Conservation (phyloP, 2,329 filamentous ascomycete genomes). For the Mycosphaerelloides madeirae region DNA sequence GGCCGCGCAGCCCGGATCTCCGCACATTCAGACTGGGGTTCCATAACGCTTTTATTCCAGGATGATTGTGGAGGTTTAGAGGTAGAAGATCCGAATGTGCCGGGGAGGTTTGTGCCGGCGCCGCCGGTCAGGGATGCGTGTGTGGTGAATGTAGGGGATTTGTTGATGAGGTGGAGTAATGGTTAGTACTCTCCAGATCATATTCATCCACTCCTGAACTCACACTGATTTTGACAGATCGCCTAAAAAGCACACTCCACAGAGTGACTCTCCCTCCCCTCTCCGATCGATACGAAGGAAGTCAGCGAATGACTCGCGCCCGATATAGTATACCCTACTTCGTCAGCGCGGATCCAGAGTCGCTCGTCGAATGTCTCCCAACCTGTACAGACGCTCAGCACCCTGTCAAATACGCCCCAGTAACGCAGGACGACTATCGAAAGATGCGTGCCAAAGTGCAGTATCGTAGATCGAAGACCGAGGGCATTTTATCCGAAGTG, state of each 20-base stretch:
- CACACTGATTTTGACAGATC: constrained; percentile 15
- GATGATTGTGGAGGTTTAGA: constrained; percentile 40
- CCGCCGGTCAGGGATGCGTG: constrained; percentile 31
- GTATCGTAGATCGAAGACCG: constrained; percentile 6
- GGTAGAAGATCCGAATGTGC: constrained; percentile 30
- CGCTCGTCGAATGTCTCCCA: constrained; percentile 38
- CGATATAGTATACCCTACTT: constrained; percentile 42
- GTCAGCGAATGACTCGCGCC: constrained; percentile 28
- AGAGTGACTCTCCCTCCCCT: constrained; percentile 34
- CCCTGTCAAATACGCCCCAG: constrained; percentile 37
- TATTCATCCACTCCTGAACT: not conserved
- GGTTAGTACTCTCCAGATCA: constrained; percentile 6
- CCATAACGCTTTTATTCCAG: constrained; percentile 41
- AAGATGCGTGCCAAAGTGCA: constrained; percentile 27
- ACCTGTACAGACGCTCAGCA: constrained; percentile 28
- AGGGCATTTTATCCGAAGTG: not conserved
- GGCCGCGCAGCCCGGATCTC: constrained; percentile 35
- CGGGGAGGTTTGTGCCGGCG: constrained; percentile 29
- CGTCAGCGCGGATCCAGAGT: constrained; percentile 35
- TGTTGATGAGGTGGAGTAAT: constrained; percentile 38
- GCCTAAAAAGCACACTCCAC: constrained; percentile 37
- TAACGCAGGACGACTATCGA: constrained; percentile 36
- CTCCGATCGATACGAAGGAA: constrained; percentile 16
- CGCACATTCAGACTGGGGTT: constrained; percentile 40
- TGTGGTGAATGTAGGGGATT: constrained; percentile 39